Evolutionary conservation across 768 basidiomycete species (phyloP).

Genomic region (Cyathus striatus): DNA sequence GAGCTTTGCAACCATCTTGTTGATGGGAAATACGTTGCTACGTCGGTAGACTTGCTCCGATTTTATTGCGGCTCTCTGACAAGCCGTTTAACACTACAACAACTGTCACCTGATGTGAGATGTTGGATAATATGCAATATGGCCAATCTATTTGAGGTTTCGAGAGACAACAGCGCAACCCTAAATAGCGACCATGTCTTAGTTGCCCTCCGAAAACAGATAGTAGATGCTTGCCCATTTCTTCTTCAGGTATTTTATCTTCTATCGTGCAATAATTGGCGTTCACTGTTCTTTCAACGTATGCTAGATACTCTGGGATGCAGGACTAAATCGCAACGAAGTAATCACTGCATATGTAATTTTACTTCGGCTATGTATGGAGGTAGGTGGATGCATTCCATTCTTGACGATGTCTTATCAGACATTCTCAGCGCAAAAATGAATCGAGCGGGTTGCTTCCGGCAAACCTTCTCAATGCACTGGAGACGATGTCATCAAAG

Average conservation of each 20-base stretch:
- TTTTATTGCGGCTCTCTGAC: slow-evolving; percentile 43
- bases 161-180: slow-evolving; percentile 14
- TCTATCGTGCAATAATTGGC: too few species aligned
- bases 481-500: slow-evolving; percentile 24
- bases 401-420: slow-evolving; percentile 1
- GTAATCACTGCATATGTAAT: slow-evolving; percentile 30
- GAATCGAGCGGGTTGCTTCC: slow-evolving; percentile 37
- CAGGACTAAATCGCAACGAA: neutral
- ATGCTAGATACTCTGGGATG: neutral
- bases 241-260: slow-evolving; percentile 45
- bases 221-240: slow-evolving; percentile 44
- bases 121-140: slow-evolving; percentile 40
- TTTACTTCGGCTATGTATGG: slow-evolving; percentile 38
- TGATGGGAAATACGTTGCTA: slow-evolving; percentile 25
- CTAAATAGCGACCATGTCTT: slow-evolving; percentile 17
- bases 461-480: slow-evolving; percentile 27
- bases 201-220: slow-evolving; percentile 37
- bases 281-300: too few species aligned
- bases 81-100: slow-evolving; percentile 42
- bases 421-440: slow-evolving; percentile 33
- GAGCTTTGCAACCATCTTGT: slow-evolving; percentile 39
- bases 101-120: slow-evolving; percentile 37
- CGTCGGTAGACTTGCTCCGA: slow-evolving; percentile 41
- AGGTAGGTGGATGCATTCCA: slow-evolving; percentile 21
- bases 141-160: slow-evolving; percentile 29